Base-by-base conservation (phyloP, 148 eudicot genomes). In the Cornus controversa region DNA sequence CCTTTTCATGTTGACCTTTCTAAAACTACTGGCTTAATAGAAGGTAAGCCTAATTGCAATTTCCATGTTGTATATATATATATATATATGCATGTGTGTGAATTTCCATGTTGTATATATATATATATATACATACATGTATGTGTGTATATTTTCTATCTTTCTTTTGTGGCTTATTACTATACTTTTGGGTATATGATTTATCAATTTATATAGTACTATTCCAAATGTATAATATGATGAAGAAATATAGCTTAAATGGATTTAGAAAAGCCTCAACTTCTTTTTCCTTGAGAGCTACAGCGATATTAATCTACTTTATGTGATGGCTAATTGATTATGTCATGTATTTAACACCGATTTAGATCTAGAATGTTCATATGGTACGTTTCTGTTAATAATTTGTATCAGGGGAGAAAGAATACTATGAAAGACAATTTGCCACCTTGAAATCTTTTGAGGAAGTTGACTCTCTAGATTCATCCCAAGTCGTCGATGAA, bases 391-490 rank as follows among this genome's bases (percentile, higher is more conserved):
- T 29, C n/a, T 63, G 34, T 20, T 69, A 24, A 75, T 69, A 24
- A 75, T 26, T 36, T 70, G 37, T 62, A 37, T 74, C 47, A 93
- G 92, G 88, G 80, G 93, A 89, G 83, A 90, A 79, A 84, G 91
- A 85, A 78, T 90, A 91, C 87, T 91, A 90, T 77, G 91, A 90
- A 70, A 84, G 77, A 36, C 96, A 90, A 70, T 74, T 91, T 62
- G 90, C 91, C 28, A 90, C 93, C n/a, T 81, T 91, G 70, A 88
- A 70, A 72, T 88, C 93, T 4, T 91, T 91, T 14, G 91, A 91
- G 85, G 96, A 91, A 77, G 90, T 90, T 14, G 93, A 91, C 71
- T 80, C 87, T 69, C 37, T 90, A 40, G 86, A 77, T 22, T 28
- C 75, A 15, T 79, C 89, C 11, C 72, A 47, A 16, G 84, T 62